Base-by-base conservation (phyloP, 2,329 filamentous ascomycete species). In the Sclerotinia nivalis region DNA sequence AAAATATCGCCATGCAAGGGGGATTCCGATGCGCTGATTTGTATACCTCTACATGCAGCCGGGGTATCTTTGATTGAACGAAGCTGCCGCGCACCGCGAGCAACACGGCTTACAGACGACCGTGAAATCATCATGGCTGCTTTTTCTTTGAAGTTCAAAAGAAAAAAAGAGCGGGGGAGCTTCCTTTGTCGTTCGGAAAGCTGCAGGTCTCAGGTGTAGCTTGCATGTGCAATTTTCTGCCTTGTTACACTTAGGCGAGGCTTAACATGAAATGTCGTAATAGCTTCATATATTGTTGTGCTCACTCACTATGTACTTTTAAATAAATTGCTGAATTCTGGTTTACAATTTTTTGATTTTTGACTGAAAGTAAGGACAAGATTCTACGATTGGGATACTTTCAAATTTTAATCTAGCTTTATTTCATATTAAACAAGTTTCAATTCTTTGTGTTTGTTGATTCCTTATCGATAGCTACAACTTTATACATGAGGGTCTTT, bases 11-110 rank as follows among this genome's bases (percentile, higher is more conserved):
- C 81, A 70, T 81, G 81, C 58, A 82, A 78, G 67, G 86, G 83
- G 62, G 84, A 82, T 72, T 88, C 85, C 69, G 86, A 82, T 66
- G 88, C 83, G 78, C 85, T 88, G 81, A 91, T 88, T 77, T 89
- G 88, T 61, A 91, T 87, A 66, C 81, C 78, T 77, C 88, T 83
- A 79, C 87, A 88, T 71, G 73, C 76, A 56, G 69, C 59, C 37
- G 65, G 28, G 18, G 64, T 71, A 64, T 52, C 60, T 59, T 66
- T 68, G 54, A 72, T 66, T 49, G 68, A 49, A 45, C 58, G 75
- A 69, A 76, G 71, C 71, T 75, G 75, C 55, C 74, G 74, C 71
- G 76, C 71, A 68, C 72, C 70, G 71, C 75, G 73, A 73, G 66
- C 64, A 74, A 72, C 71, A 68, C 70, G 74, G 34, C 56, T 72